Percentiles rank a stretch among this genome's conserved stretches.
Evolutionary conservation across 2,329 filamentous ascomycete genomes (phyloP).

Genomic region (Ciborinia camelliae): DNA sequence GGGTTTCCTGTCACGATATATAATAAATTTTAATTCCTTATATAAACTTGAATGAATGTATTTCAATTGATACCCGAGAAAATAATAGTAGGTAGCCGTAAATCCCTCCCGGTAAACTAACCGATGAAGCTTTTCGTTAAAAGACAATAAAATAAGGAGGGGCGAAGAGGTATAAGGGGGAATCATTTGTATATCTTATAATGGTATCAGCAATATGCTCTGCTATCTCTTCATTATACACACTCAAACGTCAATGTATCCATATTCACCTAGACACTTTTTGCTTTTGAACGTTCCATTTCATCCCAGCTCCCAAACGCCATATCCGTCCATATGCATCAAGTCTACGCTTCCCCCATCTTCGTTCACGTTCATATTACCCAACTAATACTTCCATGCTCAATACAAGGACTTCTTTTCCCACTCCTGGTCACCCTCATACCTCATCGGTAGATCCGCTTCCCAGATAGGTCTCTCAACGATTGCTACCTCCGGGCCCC

Average conservation of each 20-base stretch:
- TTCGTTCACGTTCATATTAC: constrained; percentile 1
- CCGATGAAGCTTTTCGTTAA: not conserved
- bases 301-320: constrained; percentile 11
- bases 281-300: constrained; percentile 8
- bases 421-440: constrained; percentile 57
- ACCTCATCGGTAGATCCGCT: constrained; percentile 70
- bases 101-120: not conserved
- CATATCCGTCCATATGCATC: constrained; percentile 12
- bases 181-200: not conserved
- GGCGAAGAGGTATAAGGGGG: not conserved
- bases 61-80: not conserved
- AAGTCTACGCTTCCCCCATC: not conserved
- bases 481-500: constrained; percentile 71
- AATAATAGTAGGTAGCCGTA: not conserved
- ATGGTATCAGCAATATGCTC: constrained; percentile 3
- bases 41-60: too few relatives aligned
- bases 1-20: too few relatives aligned
- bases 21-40: too few relatives aligned
- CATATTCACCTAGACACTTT: constrained; percentile 6
- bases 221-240: constrained; percentile 10
- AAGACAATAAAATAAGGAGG: not conserved
- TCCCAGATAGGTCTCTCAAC: constrained; percentile 86
- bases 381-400: not conserved
- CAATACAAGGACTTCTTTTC: constrained; percentile 33
- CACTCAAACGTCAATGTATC: not conserved